phyloP scores from a whole-genome alignment of 352 stramenopile species.

The Phytophthora cactorum region DNA sequence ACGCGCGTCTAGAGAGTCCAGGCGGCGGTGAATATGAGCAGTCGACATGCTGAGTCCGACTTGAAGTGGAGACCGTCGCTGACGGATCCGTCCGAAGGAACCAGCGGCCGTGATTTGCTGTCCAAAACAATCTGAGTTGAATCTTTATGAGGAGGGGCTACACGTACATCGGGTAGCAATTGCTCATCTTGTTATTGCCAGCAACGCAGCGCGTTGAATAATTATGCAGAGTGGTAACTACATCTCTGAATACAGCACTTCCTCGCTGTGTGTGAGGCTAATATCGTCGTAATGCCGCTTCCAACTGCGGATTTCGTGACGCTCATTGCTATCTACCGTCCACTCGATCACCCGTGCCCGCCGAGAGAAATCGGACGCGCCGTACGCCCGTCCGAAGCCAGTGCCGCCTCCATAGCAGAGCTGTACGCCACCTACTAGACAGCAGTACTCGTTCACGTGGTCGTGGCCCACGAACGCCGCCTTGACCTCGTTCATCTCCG shows the following conservation, averaged over 20 bases:
- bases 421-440: constrained; percentile 45
- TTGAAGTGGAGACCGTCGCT: neutral
- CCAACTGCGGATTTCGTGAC: constrained; percentile 51
- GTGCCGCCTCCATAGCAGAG: constrained; percentile 64
- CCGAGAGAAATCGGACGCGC: constrained; percentile 35
- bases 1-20: constrained; percentile 27
- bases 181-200: neutral
- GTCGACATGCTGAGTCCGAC: neutral
- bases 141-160: no score
- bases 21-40: constrained; percentile 8
- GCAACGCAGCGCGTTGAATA: constrained; percentile 16
- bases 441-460: constrained; percentile 71
- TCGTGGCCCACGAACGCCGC: constrained; percentile 66
- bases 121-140: neutral
- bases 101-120: neutral
- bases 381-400: constrained; percentile 54
- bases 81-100: neutral
- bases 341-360: constrained; percentile 66
- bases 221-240: constrained; percentile 21
- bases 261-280: constrained; percentile 22
- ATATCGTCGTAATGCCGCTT: constrained; percentile 47
- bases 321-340: constrained; percentile 43
- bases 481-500: constrained; percentile 64
- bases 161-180: no score
- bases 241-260: constrained; percentile 41